Conservation (phyloP, 208 protist genomes). For the Angomonas deanei region DNA sequence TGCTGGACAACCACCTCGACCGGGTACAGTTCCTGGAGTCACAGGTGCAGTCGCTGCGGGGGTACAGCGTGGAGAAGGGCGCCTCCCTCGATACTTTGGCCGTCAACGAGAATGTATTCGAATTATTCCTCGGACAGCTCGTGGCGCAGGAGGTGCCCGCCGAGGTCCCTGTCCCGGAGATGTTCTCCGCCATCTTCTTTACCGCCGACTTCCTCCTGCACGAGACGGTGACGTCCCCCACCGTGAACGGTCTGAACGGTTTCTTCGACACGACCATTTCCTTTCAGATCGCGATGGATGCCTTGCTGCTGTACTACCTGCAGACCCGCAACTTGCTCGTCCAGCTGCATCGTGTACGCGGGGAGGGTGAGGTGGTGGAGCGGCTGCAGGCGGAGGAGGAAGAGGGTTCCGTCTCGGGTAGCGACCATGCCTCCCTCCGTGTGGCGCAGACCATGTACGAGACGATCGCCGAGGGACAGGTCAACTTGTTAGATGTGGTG, state of each 20-base stretch:
- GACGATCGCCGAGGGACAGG: conserved; percentile 75
- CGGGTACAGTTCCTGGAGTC: conserved; percentile 82
- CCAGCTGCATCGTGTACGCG: conserved; percentile 82
- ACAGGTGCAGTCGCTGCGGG: conserved; percentile 77
- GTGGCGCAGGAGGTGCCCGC: conserved; percentile 53
- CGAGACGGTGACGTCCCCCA: conserved; percentile 80
- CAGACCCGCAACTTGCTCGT: conserved; percentile 75
- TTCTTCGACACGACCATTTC: conserved; percentile 87
- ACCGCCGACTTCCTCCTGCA: conserved; percentile 86
- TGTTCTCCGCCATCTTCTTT: conserved; percentile 69
- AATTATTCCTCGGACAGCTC: conserved; percentile 89
- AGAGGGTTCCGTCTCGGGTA: background rate
- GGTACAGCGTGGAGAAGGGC: conserved; percentile 57
- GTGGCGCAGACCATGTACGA: conserved; percentile 65
- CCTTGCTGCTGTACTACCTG: conserved; percentile 81
- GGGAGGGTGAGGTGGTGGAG: conserved; percentile 49
- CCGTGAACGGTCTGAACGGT: conserved; percentile 79
- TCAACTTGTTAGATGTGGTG: conserved; percentile 58
- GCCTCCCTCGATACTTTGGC: conserved; percentile 36
- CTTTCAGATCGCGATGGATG: conserved; percentile 84
- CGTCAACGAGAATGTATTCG: conserved; percentile 71
- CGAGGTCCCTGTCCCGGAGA: conserved; percentile 31
- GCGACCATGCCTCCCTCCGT: conserved; percentile 16
- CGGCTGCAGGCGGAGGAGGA: conserved; percentile 6
- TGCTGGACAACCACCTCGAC: conserved; percentile 72